These are phyloP conservation scores for Parsonsia alboflavescens DNA, from an alignment of 257 asterid species.

Conservation along the genomic window DNA sequence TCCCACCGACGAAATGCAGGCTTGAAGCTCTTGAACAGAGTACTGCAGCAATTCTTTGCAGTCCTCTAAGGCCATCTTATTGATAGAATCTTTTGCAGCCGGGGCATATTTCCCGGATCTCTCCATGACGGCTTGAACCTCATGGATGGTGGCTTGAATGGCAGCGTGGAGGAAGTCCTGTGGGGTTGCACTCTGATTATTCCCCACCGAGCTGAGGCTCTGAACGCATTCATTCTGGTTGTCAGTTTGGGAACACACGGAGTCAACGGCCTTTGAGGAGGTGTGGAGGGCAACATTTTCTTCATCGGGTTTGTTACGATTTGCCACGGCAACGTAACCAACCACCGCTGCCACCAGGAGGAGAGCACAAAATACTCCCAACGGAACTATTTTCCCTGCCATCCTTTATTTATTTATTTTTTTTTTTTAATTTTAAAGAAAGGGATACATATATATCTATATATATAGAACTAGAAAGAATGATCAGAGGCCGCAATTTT, in stretches of 20 bases:
- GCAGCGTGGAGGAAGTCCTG: constrained; percentile 35
- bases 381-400: constrained; percentile 18
- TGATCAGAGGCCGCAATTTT: neutral
- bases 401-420: neutral
- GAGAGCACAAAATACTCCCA: constrained; percentile 19
- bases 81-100: constrained; percentile 27
- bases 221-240: constrained; percentile 27
- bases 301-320: neutral
- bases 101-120: constrained; percentile 18
- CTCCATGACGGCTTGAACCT: constrained; percentile 25
- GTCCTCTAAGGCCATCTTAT: constrained; percentile 44
- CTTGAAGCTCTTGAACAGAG: constrained; percentile 44
- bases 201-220: constrained; percentile 25
- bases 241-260: constrained; percentile 34
- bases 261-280: constrained; percentile 23
- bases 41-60: constrained; percentile 37
- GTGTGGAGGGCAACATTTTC: constrained; percentile 15
- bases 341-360: constrained; percentile 22
- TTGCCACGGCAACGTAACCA: constrained; percentile 15
- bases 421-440: too few relatives aligned
- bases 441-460: too few relatives aligned
- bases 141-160: constrained; percentile 23
- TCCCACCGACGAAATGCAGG: constrained; percentile 29
- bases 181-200: constrained; percentile 27
- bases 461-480: too few relatives aligned